Conservation (phyloP, 495 filamentous ascomycete species). For the Aspergillus coremiiformis region DNA sequence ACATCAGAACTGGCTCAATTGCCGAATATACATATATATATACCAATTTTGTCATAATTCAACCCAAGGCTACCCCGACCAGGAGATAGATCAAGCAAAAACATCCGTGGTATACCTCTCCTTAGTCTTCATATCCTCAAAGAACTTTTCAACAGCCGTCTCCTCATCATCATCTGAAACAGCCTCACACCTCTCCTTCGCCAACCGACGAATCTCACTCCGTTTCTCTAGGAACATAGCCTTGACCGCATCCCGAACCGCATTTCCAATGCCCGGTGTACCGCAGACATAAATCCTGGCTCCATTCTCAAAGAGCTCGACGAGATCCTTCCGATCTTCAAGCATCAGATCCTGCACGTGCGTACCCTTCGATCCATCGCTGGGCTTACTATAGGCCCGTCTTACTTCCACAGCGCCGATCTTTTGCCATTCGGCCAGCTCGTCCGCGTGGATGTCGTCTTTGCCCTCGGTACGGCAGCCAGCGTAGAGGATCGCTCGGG, state of each 20-base stretch:
- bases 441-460: neutral
- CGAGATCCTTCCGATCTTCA: conserved; percentile 43
- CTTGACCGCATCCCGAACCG: conserved; percentile 46
- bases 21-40: no score
- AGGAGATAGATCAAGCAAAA: conserved; percentile 40
- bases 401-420: neutral
- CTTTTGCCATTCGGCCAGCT: neutral
- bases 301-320: conserved; percentile 48
- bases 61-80: no score
- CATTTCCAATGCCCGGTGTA: conserved; percentile 51
- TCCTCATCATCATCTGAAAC: conserved; percentile 35
- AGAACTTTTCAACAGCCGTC: conserved; percentile 46
- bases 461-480: neutral
- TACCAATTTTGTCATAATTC: no score
- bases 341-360: conserved; percentile 61
- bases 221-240: conserved; percentile 41
- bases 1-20: no score
- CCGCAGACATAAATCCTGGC: conserved; percentile 65
- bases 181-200: conserved; percentile 22
- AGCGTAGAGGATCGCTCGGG: conserved; percentile 54
- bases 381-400: conserved; percentile 3
- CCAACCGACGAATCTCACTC: conserved; percentile 27
- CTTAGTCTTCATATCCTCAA: conserved; percentile 45
- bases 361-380: conserved; percentile 25
- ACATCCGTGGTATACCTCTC: conserved; percentile 63